Evolutionary conservation across 2,329 filamentous ascomycete genomes (phyloP).

Genomic region (Trichoderma gracile): DNA sequence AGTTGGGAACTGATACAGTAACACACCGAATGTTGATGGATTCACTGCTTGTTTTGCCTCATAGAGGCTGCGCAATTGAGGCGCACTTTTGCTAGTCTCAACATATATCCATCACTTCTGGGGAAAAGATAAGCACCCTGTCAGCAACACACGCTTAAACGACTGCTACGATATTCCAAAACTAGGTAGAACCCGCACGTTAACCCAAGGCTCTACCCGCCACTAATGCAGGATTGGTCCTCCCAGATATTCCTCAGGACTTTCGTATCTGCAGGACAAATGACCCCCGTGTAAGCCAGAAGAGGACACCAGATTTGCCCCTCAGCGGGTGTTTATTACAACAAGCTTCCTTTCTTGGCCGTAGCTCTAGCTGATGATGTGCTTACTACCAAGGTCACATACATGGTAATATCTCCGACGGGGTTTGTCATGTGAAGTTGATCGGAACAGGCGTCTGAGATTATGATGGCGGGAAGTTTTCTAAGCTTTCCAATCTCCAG

Average conservation of each 20-base stretch:
- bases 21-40: too few species aligned
- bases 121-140: not conserved
- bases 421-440: not conserved
- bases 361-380: not conserved
- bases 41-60: not conserved
- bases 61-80: not conserved
- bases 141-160: not conserved
- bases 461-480: not conserved
- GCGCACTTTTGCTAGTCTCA: conserved; percentile 6
- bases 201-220: not conserved
- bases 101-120: not conserved
- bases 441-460: not conserved
- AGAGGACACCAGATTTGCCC: not conserved
- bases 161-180: not conserved
- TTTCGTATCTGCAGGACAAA: not conserved
- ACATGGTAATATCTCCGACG: not conserved
- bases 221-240: not conserved
- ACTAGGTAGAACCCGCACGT: not conserved
- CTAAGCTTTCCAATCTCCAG: not conserved
- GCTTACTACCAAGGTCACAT: not conserved
- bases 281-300: not conserved
- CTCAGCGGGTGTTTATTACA: not conserved
- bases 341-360: conserved; percentile 2
- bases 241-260: not conserved
- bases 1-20: not conserved